Evolutionary conservation across 116 monocot genomes (phyloP).

Genomic region (Thalassia testudinum): DNA sequence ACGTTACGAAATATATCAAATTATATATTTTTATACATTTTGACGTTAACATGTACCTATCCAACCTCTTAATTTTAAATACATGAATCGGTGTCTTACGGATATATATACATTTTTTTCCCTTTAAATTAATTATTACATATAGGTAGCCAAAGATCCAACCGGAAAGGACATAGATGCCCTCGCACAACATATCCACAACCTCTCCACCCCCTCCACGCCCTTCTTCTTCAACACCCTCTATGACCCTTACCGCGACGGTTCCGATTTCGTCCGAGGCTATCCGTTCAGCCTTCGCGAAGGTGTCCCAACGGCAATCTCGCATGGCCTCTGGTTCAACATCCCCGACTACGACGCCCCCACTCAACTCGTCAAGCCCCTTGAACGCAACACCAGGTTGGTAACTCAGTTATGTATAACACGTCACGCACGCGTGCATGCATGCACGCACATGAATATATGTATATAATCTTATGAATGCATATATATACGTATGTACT

Average conservation of each 20-base stretch:
- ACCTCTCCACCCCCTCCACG: constrained; percentile 31
- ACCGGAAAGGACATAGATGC: constrained; percentile 38
- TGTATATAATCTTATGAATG: not conserved
- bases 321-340: constrained; percentile 58
- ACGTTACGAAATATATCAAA: too few relatives aligned
- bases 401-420: too few relatives aligned
- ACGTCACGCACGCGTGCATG: too few relatives aligned
- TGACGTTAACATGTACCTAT: too few relatives aligned
- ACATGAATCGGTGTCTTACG: too few relatives aligned
- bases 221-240: constrained; percentile 55
- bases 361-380: constrained; percentile 53
- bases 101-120: too few relatives aligned
- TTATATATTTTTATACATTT: too few relatives aligned
- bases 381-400: constrained; percentile 41
- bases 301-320: constrained; percentile 35
- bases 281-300: constrained; percentile 51
- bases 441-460: too few relatives aligned
- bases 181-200: constrained; percentile 53
- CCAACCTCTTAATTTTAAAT: too few relatives aligned
- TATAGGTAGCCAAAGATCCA: constrained; percentile 35
- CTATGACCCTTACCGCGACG: constrained; percentile 47
- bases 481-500: not conserved
- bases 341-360: constrained; percentile 64
- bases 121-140: too few relatives aligned
- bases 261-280: constrained; percentile 48